Percentiles rank a stretch among this genome's conserved stretches.
Evolutionary conservation across 192 early-diverging fungal species (phyloP).

Genomic region (Entomortierella chlamydospora): DNA sequence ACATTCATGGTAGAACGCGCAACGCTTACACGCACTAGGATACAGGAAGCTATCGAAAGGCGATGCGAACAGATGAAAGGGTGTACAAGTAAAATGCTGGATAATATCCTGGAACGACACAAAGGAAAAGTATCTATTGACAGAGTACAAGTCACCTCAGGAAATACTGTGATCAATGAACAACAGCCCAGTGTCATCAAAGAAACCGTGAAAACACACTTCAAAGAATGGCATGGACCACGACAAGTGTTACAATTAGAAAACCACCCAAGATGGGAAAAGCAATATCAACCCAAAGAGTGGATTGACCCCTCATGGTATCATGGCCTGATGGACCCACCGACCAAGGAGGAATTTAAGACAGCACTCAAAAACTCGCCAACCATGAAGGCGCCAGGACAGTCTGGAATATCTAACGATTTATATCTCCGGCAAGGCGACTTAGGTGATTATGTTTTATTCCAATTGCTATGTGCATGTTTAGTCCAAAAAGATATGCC

Average conservation of each 20-base stretch:
- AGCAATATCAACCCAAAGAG: neutral
- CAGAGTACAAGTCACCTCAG: neutral
- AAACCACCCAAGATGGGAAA: neutral
- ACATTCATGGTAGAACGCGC: too few relatives aligned
- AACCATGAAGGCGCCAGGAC: slow-evolving; percentile 11
- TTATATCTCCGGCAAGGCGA: neutral
- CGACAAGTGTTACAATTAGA: slow-evolving; percentile 2
- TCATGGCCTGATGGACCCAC: slow-evolving; percentile 18
- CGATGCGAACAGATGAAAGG: slow-evolving; percentile 4
- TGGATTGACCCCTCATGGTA: slow-evolving; percentile 14
- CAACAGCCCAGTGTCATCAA: slow-evolving; percentile 3
- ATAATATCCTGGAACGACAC: slow-evolving; percentile 12
- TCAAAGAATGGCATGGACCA: slow-evolving; percentile 19
- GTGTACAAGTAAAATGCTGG: slow-evolving; percentile 9
- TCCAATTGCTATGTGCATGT: slow-evolving; percentile 3
- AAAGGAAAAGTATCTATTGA: slow-evolving; percentile 12
- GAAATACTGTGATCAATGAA: neutral
- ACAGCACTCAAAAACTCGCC: neutral
- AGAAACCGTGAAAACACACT: neutral
- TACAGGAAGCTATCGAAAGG: slow-evolving; percentile 10
- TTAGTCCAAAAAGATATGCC: slow-evolving; percentile 11
- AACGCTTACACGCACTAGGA: too few relatives aligned
- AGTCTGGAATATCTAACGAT: slow-evolving; percentile 9
- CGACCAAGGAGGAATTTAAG: neutral
- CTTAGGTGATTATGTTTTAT: neutral